Percentiles rank a stretch among this genome's conserved stretches.
phyloP scores from a whole-genome alignment of 441 rosid genomes.

The Pelargonium citronellum region DNA sequence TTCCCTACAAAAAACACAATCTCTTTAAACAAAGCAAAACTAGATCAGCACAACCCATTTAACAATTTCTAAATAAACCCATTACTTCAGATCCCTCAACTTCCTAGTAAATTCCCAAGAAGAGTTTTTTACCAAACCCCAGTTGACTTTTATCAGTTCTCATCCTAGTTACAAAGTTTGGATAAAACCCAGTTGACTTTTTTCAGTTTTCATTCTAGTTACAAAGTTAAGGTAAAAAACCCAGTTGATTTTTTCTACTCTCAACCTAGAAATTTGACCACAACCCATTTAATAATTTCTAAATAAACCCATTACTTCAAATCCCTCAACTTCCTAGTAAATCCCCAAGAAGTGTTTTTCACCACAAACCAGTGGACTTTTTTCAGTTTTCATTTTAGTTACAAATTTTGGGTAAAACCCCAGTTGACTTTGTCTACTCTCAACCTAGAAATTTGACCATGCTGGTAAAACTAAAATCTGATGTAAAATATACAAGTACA shows the following conservation, averaged over 20 bases:
- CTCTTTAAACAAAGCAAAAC: not conserved
- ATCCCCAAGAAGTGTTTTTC: not conserved
- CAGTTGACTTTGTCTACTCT: not conserved
- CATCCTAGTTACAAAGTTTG: not conserved
- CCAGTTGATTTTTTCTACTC: too few relatives aligned
- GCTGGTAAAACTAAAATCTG: not conserved
- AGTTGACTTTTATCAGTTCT: not conserved
- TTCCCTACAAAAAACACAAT: not conserved
- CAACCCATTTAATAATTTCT: constrained; percentile 2
- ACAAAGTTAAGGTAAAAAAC: too few relatives aligned
- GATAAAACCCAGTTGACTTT: too few relatives aligned
- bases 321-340: constrained; percentile 23
- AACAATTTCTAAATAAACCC: constrained; percentile 8
- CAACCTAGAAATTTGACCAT: not conserved
- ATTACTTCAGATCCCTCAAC: constrained; percentile 15
- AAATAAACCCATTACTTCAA: constrained; percentile 19
- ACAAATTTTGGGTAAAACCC: not conserved
- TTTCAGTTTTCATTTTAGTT: not conserved
- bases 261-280: too few relatives aligned
- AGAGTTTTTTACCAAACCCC: not conserved
- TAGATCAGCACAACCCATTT: not conserved
- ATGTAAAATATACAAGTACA: not conserved
- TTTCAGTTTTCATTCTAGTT: too few relatives aligned
- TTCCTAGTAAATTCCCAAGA: not conserved
- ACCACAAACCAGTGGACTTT: not conserved